Base-by-base conservation (phyloP, 2,329 filamentous ascomycete species). In the Polytolypa hystricis region DNA sequence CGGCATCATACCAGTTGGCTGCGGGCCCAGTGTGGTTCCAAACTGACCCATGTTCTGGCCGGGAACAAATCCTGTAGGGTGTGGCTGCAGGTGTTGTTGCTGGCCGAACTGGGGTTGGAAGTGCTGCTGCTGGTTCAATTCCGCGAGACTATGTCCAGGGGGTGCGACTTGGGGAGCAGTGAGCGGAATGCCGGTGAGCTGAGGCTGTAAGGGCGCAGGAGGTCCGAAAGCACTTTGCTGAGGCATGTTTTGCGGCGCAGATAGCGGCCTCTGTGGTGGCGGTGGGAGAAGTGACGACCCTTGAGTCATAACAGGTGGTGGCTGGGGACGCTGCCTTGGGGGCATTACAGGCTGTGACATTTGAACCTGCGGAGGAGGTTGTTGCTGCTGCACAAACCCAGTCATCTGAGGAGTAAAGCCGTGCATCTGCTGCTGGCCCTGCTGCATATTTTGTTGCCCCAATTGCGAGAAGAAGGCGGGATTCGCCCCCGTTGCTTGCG, bases 201-300 rank as follows among this genome's bases (percentile, higher is more conserved):
- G 89, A 35, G 85, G 78, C 55, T 87, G 80, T 47, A 95, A 62
- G 11, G 84, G 78, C 21, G 21, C 21, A 33, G 84, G 77, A 12
- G 81, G 74, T 5, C 73, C 73, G 56, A 93, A 91, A 4, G 69
- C 71, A 57, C 72, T 86, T 30, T 77, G 77, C 53, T 81, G 81
- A 33, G 75, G 60, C 41, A 69, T 80, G 37, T 85, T 82, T 55
- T 85, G 82, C 17, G 91, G 89, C 26, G 91, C 89, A 27, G 89
- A 95, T 9, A 91, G 70, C 5, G 91, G 81, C 42, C 91, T 74
- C 35, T 78, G 74, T 8, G 86, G 85, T 12, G 83, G 85, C 5
- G 86, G 85, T 33, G 80, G 73, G 43, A 87, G 74, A 25, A 93
- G 67, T 12, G 76, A 74, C 25, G 76, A 74, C 26, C 73, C 67